Conservation (phyloP, 768 basidiomycete genomes). For the Pholiota molesta region DNA sequence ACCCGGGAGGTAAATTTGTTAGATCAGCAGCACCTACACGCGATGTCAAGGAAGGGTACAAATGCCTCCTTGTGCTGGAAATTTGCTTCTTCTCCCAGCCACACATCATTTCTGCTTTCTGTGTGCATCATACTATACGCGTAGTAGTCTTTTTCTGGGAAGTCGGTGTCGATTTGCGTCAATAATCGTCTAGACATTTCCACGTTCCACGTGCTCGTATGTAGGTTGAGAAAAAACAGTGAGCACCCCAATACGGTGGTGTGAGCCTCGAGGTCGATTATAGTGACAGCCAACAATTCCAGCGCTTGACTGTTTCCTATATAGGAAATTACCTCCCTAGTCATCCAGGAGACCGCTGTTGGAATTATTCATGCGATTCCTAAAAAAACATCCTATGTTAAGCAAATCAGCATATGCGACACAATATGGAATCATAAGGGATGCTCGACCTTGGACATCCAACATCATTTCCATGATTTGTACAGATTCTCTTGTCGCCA, state of each 20-base stretch:
- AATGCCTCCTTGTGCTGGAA: no score
- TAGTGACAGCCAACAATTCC: not conserved
- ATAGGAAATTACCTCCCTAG: not conserved
- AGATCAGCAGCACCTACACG: not conserved
- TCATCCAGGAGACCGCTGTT: not conserved
- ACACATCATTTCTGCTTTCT: not conserved
- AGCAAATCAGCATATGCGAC: not conserved
- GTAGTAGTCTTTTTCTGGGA: not conserved
- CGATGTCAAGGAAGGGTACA: not conserved
- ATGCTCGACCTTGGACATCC: not conserved
- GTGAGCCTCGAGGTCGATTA: not conserved
- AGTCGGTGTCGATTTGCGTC: not conserved
- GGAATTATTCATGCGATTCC: no score
- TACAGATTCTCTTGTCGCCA: not conserved
- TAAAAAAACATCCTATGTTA: not conserved
- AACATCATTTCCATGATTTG: slow-evolving; percentile 4
- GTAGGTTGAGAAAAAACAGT: not conserved
- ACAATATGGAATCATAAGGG: not conserved
- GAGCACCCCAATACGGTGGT: not conserved
- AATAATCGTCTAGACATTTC: not conserved
- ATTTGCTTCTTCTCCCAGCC: not conserved
- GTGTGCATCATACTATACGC: not conserved
- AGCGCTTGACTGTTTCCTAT: not conserved
- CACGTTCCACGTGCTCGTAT: not conserved
- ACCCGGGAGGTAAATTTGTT: not conserved